Evolutionary conservation across 352 stramenopile species (phyloP).

Genomic region (Hyaloperonospora arabidopsidis): DNA sequence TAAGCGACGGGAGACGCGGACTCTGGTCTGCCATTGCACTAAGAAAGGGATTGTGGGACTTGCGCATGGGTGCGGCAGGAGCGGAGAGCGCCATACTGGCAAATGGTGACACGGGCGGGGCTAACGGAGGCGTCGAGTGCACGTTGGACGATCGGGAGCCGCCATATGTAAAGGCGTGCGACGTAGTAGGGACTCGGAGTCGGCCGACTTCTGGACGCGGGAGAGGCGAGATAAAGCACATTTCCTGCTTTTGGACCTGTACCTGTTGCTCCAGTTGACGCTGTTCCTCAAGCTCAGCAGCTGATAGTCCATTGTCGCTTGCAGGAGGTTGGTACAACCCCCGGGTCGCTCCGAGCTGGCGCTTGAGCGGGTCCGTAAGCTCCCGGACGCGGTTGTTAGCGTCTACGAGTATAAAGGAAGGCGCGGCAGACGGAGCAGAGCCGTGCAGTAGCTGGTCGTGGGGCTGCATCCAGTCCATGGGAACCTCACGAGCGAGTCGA

Average conservation of each 20-base stretch:
- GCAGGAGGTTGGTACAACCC: slow-evolving; percentile 23
- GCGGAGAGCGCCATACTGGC: slow-evolving; percentile 63
- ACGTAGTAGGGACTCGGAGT: slow-evolving; percentile 16
- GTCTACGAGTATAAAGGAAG: slow-evolving; percentile 67
- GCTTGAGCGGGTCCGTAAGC: slow-evolving; percentile 43
- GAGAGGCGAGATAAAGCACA: slow-evolving; percentile 59
- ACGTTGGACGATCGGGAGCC: slow-evolving; percentile 37
- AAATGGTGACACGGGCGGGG: slow-evolving; percentile 61
- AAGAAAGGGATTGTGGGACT: slow-evolving; percentile 55
- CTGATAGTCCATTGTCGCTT: slow-evolving; percentile 36
- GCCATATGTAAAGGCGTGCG: slow-evolving; percentile 60
- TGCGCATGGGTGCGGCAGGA: slow-evolving; percentile 39
- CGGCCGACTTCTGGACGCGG: slow-evolving; percentile 29
- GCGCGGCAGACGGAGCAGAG: slow-evolving; percentile 23
- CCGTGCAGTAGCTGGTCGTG: slow-evolving; percentile 33
- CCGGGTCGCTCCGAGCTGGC: slow-evolving; percentile 15
- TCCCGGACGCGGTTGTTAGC: slow-evolving; percentile 65
- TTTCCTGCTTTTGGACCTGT: slow-evolving; percentile 66
- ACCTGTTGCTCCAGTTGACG: slow-evolving; percentile 68
- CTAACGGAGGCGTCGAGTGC: slow-evolving; percentile 41
- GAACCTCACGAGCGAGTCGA: no score
- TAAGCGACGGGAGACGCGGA: slow-evolving; percentile 59
- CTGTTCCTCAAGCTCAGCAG: slow-evolving; percentile 52
- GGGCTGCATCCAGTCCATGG: slow-evolving; percentile 57
- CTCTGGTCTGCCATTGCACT: slow-evolving; percentile 51